phyloP scores from a whole-genome alignment of 2,329 filamentous ascomycete genomes.

The Phaeophleospora eucalypticola region DNA sequence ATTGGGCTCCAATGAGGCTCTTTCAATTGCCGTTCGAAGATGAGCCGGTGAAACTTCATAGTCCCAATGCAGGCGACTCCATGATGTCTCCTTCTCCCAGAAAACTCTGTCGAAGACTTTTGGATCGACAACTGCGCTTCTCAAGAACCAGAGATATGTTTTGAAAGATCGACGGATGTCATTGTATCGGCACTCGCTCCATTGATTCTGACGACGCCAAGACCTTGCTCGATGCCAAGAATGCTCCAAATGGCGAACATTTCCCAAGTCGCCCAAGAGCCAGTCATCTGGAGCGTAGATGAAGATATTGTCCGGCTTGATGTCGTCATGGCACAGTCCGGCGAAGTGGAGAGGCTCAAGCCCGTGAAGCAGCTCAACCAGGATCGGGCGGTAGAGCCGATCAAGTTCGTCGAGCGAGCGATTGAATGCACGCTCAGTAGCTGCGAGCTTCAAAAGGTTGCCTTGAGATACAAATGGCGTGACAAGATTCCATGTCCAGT shows the following conservation, averaged over 20 bases:
- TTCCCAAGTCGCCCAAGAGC: slow-evolving; percentile 36
- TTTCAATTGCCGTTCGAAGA: background rate
- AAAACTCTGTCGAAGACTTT: slow-evolving; percentile 26
- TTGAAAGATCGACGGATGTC: slow-evolving; percentile 32
- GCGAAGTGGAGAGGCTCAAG: slow-evolving; percentile 28
- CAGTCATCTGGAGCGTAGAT: slow-evolving; percentile 23
- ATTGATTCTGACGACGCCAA: slow-evolving; percentile 17
- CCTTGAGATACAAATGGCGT: slow-evolving; percentile 13
- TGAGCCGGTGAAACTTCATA: slow-evolving; percentile 3
- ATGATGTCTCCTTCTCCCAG: slow-evolving; percentile 17
- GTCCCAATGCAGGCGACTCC: slow-evolving; percentile 31
- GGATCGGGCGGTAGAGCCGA: slow-evolving; percentile 27
- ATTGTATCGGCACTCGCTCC: slow-evolving; percentile 23
- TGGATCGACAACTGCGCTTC: slow-evolving; percentile 5
- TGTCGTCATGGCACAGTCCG: slow-evolving; percentile 37
- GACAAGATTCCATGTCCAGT: slow-evolving; percentile 17
- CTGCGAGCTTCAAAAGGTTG: slow-evolving; percentile 13
- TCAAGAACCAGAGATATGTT: slow-evolving; percentile 26
- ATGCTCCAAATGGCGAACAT: slow-evolving; percentile 31
- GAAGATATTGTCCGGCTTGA: slow-evolving; percentile 36
- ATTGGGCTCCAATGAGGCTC: background rate
- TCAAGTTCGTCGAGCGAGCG: slow-evolving; percentile 23
- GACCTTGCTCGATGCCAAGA: slow-evolving; percentile 19
- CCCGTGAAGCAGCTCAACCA: slow-evolving; percentile 26
- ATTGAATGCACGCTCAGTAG: slow-evolving; percentile 3